A percentile compares a stretch with the other conserved stretches of the same genome.
These are phyloP conservation scores for Albugo laibachii DNA, from an alignment of 352 stramenopile genomes.

Conservation along the genomic window DNA sequence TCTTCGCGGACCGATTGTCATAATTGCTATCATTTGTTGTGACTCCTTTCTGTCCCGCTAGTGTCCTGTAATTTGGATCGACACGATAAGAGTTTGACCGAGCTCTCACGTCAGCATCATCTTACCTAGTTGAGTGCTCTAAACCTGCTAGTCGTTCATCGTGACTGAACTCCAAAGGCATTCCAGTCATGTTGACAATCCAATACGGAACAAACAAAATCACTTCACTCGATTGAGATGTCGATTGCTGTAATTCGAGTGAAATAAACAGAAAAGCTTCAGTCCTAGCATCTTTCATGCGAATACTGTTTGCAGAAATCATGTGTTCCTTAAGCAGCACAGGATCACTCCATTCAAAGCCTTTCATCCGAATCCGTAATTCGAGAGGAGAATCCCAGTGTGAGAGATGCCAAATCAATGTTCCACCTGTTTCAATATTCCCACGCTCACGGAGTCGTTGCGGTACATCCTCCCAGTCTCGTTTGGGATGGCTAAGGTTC, in stretches of 20 bases:
- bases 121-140: constrained; percentile 49
- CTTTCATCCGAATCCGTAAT: constrained; percentile 59
- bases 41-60: constrained; percentile 56
- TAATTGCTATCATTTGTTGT: constrained; percentile 30
- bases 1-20: constrained; percentile 9
- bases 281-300: constrained; percentile 62
- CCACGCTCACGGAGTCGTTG: constrained; percentile 58
- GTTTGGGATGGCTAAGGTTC: constrained; percentile 15
- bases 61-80: constrained; percentile 12
- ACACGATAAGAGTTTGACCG: background rate
- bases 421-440: constrained; percentile 57
- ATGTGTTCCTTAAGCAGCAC: constrained; percentile 29
- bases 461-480: constrained; percentile 52
- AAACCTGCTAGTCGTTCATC: constrained; percentile 46
- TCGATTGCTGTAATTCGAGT: constrained; percentile 28
- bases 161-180: constrained; percentile 71
- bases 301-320: constrained; percentile 15
- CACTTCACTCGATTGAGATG: constrained; percentile 39
- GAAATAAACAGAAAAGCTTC: constrained; percentile 52
- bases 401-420: constrained; percentile 65
- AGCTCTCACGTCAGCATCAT: constrained; percentile 2
- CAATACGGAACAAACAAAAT: constrained; percentile 77
- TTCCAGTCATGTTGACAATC: constrained; percentile 71
- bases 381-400: constrained; percentile 58
- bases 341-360: constrained; percentile 71